Base-by-base conservation (phyloP, 371 early-diverging fungal genomes). In the Funneliformis caledonium region DNA sequence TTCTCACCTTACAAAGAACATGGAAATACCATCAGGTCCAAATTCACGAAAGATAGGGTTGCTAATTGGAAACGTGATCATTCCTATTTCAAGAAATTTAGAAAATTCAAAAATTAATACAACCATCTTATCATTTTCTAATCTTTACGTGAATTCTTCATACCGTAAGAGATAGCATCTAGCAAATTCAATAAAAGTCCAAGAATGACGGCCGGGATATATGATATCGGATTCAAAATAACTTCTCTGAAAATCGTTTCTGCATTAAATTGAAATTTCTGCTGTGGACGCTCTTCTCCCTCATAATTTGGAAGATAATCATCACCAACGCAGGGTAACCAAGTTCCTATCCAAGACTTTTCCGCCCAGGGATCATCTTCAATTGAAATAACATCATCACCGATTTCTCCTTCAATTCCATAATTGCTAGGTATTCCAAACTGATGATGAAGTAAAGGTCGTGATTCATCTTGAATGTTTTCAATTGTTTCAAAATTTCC, bases 21-120 rank as follows among this genome's bases (percentile, higher is more conserved):
- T 97, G 81, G 95, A 93, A 64, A 98, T 96, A 47, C 99, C 99
- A 82, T 93, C 93, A 1, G 96, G 92, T 4, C 96, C 98, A 83
- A 96, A 91, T 2, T 88, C 83, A 67, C 91, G 91, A 84, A 95
- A 96, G 16, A 92, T 90, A 0, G 94, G 89, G 26, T 93, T 89
- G 52, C 91, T 88, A 10, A 93, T 82, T 0, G 99, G 99, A 81
- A 98, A 98, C 5, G 95, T 94, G 82, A 98, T 97, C 86, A 97
- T 92, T 6, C 97, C 91, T 91, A 85, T 52, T 62, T 19, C 47
- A 52, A 48, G 37, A 62, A 26, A 37, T 37, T 37, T 37, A 37
- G 37, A 48, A 2, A 19, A 64, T 85, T 59, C 26, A 26, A 78
- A 45, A 19, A 14, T 61, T 33, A 47, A 26, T 3, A 16, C 4